A percentile compares a stretch with the other conserved stretches of the same genome.
Evolutionary conservation across 2,329 filamentous ascomycete genomes (phyloP).

Genomic region (Colletotrichum tabaci): DNA sequence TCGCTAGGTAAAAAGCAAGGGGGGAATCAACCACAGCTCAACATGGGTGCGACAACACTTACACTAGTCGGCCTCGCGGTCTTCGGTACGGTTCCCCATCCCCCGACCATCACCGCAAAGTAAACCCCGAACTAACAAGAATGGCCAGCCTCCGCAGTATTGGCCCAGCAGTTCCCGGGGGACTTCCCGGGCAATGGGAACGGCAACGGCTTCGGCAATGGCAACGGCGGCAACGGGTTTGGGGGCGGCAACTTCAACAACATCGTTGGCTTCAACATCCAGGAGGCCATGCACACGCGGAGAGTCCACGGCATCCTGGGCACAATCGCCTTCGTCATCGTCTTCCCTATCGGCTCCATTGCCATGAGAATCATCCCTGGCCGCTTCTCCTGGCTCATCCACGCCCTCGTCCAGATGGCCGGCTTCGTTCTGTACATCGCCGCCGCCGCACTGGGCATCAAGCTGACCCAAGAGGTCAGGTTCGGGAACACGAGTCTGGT

Average conservation of each 20-base stretch:
- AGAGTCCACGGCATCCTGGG: constrained; percentile 59
- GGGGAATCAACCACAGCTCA: neutral
- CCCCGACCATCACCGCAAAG: too few species aligned
- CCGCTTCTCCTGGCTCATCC: constrained; percentile 54
- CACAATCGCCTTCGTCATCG: constrained; percentile 56
- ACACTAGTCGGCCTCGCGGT: constrained; percentile 25
- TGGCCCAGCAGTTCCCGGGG: constrained; percentile 36
- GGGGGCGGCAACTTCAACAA: constrained; percentile 37
- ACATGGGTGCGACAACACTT: constrained; percentile 22
- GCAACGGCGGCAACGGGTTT: constrained; percentile 32
- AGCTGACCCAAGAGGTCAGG: constrained; percentile 53
- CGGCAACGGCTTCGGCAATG: constrained; percentile 29
- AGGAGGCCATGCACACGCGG: constrained; percentile 50
- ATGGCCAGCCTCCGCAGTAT: constrained; percentile 9
- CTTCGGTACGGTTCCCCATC: constrained; percentile 3
- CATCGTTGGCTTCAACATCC: constrained; percentile 48
- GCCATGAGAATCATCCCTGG: constrained; percentile 57
- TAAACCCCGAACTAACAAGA: neutral
- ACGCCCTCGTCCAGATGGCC: constrained; percentile 57
- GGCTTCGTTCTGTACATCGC: constrained; percentile 56
- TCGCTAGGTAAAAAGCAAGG: too few species aligned
- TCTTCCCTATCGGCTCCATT: constrained; percentile 62
- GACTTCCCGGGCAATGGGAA: constrained; percentile 32
- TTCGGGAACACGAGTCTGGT: constrained; percentile 51
- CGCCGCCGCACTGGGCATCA: constrained; percentile 60